Conservation (phyloP, 345 rosid genomes). For the Lepidium sativum region DNA sequence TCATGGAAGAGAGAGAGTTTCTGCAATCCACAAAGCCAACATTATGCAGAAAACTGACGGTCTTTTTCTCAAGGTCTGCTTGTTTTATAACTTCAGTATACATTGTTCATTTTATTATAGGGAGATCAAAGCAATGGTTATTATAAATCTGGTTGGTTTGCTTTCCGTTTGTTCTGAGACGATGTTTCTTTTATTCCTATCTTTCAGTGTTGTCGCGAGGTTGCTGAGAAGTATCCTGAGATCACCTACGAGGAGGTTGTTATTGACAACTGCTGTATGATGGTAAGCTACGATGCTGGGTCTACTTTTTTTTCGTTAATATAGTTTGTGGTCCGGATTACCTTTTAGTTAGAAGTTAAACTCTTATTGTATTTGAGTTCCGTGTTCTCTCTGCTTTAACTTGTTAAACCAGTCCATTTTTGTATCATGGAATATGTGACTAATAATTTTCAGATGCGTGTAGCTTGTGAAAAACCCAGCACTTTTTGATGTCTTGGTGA, state of each 20-base stretch:
- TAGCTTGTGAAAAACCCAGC: slow-evolving; percentile 99
- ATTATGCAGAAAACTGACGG: slow-evolving; percentile 99
- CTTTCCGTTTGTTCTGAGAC: neutral
- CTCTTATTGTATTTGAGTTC: neutral
- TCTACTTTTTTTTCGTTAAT: neutral
- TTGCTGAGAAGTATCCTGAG: slow-evolving; percentile 96
- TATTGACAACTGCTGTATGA: slow-evolving; percentile 99
- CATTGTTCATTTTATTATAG: neutral
- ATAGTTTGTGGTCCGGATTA: neutral
- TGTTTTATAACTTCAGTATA: neutral
- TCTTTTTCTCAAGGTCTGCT: slow-evolving; percentile 77
- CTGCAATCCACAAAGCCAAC: slow-evolving; percentile 96
- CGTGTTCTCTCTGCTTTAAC: neutral
- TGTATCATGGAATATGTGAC: neutral
- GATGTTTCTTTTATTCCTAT: neutral
- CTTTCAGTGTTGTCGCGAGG: slow-evolving; percentile 97
- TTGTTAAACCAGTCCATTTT: neutral
- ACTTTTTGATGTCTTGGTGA: slow-evolving; percentile 94
- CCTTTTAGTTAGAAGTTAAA: neutral
- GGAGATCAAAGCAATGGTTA: neutral
- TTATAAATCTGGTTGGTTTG: neutral
- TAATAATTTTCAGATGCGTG: slow-evolving; percentile 6
- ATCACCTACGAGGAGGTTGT: slow-evolving; percentile 94
- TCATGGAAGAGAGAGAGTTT: slow-evolving; percentile 94
- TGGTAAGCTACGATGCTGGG: slow-evolving; percentile 40